These are phyloP conservation scores for Ophiostoma sp. DNA, from an alignment of 2,329 filamentous ascomycete species.

Conservation along the genomic window DNA sequence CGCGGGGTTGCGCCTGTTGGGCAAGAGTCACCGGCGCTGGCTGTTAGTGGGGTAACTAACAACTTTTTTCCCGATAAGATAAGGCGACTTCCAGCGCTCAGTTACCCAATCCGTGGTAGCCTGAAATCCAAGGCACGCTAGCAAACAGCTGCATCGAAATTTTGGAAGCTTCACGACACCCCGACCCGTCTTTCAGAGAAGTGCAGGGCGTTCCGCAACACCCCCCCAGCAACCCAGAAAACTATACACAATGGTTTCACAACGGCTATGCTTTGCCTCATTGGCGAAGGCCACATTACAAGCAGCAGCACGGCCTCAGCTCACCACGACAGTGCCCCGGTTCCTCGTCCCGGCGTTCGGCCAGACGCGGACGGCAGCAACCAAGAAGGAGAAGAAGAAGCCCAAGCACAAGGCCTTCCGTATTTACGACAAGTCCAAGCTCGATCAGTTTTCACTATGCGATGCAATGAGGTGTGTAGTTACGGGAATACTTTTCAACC, in stretches of 20 bases:
- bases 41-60: conserved; percentile 16
- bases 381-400: conserved; percentile 53
- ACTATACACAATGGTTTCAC: conserved; percentile 43
- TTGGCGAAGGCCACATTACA: conserved; percentile 47
- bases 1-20: conserved; percentile 17
- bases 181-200: background rate
- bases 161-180: conserved; percentile 19
- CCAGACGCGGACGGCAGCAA: conserved; percentile 45
- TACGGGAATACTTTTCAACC: too few relatives aligned
- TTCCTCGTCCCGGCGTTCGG: conserved; percentile 45
- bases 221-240: conserved; percentile 26
- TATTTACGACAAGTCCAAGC: conserved; percentile 60
- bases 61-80: conserved; percentile 25
- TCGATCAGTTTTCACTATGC: conserved; percentile 71
- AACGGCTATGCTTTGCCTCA: conserved; percentile 50
- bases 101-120: conserved; percentile 8
- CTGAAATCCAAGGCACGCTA: conserved; percentile 25
- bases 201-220: conserved; percentile 5
- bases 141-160: conserved; percentile 20
- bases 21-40: background rate
- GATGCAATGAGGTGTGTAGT: conserved; percentile 73
- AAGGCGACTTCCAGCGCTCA: conserved; percentile 3
- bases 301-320: conserved; percentile 38
- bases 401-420: conserved; percentile 59
- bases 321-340: conserved; percentile 42